Evolutionary conservation across 2,329 filamentous ascomycete species (phyloP), one percentile per base, ranked within the genome.

Genomic region (Diplodia intermedia): DNA sequence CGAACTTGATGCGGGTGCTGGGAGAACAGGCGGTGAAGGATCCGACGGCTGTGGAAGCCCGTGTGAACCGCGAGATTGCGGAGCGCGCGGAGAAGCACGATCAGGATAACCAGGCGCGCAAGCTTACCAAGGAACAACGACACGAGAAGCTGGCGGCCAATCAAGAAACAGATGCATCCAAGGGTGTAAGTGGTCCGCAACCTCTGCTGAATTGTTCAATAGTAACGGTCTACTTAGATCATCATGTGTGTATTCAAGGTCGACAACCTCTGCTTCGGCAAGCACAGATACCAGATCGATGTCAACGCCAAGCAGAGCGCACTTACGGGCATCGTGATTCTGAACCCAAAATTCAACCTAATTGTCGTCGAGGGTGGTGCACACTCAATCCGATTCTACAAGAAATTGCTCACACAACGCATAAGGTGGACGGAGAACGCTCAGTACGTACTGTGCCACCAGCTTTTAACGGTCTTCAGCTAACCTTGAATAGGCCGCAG

Each of bases 371-470:
- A 99, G 78, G 95, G 94, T 40, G 95, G 95, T 49, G 84, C 89
- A 69, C 90, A 95, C 81, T 91, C 90, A 69, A 91, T 95, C 77
- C 89, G 88, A 65, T 90, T 90, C 70, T 98, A 94, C 83, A 93
- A 91, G 78, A 97, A 97, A 78, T 85, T 99, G 36, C 94, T 99
- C 92, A 84, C 96, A 53, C 90, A 94, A 73, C 93, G 95, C 57
- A 93, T 98, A 75, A 91, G 97, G 78, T 99, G 96, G 95, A 91
- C 91, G 2, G 94, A 98, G 77, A 97, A 97, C 73, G 86, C 88
- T 38, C 36, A 38, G 36, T 38, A 38, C 36, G 36, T 38, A 38
- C 2, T 38, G 8, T 38, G 36, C 11, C 36, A 38, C 11, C 36
- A 38, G 11, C 3, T 38, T 11, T 38, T 11, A 38, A 38, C 11